A percentile compares a stretch with the other conserved stretches of the same genome.
These are phyloP conservation scores for Ogataea methylovora DNA, from an alignment of 805 yeast genomes.

Conservation along the genomic window DNA sequence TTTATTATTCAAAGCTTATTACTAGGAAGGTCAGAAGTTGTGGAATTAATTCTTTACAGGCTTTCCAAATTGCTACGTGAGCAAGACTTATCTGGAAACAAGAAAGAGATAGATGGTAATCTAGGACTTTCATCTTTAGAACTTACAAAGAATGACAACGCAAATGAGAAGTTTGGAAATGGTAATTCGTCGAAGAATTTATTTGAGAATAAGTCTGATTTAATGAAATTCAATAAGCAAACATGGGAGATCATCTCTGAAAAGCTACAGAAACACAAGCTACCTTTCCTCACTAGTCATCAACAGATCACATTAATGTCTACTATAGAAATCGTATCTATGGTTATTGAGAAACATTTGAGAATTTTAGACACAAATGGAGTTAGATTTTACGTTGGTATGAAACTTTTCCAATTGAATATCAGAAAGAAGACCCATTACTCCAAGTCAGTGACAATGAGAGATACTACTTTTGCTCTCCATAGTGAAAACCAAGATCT, in stretches of 20 bases:
- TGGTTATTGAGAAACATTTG: constrained; percentile 38
- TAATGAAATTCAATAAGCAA: constrained; percentile 13
- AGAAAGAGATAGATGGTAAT: constrained; percentile 13
- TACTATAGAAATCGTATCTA: constrained; percentile 56
- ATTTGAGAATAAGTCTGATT: constrained; percentile 17
- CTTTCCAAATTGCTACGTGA: constrained; percentile 50
- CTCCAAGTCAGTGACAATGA: constrained; percentile 5
- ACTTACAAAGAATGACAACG: constrained; percentile 4
- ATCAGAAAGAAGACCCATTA: constrained; percentile 20
- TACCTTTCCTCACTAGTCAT: constrained; percentile 83
- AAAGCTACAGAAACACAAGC: constrained; percentile 51
- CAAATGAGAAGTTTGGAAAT: neutral
- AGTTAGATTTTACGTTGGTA: constrained; percentile 60
- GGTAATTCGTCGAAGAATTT: constrained; percentile 13
- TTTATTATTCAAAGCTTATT: constrained; percentile 68
- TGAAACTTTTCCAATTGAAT: constrained; percentile 50
- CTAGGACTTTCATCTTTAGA: constrained; percentile 15
- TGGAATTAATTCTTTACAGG: constrained; percentile 45
- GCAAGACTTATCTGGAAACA: constrained; percentile 29
- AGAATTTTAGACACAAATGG: constrained; percentile 57
- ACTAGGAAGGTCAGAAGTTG: constrained; percentile 48
- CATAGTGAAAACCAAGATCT: constrained; percentile 75
- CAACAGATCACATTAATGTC: constrained; percentile 80
- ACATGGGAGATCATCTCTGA: constrained; percentile 45
- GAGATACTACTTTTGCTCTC: constrained; percentile 84